Percentiles rank a stretch among this genome's conserved stretches.
Conservation (phyloP, 768 basidiomycete species). For the Neoboletus magnificus region DNA sequence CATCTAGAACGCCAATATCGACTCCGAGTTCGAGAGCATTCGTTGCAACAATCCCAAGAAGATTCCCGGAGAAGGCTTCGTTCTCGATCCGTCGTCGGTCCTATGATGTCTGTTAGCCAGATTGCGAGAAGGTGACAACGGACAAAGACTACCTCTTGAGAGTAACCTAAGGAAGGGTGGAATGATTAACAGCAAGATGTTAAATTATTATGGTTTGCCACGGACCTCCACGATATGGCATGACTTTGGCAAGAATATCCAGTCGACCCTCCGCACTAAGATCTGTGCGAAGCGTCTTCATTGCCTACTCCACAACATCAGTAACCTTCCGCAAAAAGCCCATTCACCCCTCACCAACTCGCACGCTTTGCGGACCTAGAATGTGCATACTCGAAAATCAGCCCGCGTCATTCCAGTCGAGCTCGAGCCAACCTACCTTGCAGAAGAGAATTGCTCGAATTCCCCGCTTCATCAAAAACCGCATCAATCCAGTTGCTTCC, state of each 20-base stretch:
- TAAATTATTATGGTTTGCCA: neutral
- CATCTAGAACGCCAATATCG: constrained; percentile 87
- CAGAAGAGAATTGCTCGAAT: constrained; percentile 86
- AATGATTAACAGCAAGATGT: neutral
- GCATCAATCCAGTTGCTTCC: constrained; percentile 72
- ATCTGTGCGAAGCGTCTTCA: constrained; percentile 71
- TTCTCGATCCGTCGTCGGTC: constrained; percentile 82
- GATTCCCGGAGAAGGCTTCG: constrained; percentile 79
- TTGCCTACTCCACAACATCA: constrained; percentile 49
- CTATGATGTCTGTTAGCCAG: constrained; percentile 31
- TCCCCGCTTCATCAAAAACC: constrained; percentile 78
- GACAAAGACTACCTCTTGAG: constrained; percentile 48
- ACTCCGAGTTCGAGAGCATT: constrained; percentile 90
- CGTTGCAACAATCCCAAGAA: constrained; percentile 85
- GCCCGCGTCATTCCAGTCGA: neutral
- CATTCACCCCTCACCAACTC: constrained; percentile 56
- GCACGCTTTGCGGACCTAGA: constrained; percentile 73
- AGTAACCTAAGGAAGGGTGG: constrained; percentile 52
- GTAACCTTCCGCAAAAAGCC: neutral
- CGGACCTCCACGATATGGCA: constrained; percentile 81
- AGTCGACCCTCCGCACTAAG: constrained; percentile 70
- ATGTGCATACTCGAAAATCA: neutral
- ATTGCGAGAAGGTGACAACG: neutral
- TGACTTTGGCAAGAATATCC: constrained; percentile 73
- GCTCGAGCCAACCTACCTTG: constrained; percentile 45